Evolutionary conservation across 768 basidiomycete species (phyloP), one percentile per base, ranked within the genome.

Genomic region (Chalciporus piperatus): DNA sequence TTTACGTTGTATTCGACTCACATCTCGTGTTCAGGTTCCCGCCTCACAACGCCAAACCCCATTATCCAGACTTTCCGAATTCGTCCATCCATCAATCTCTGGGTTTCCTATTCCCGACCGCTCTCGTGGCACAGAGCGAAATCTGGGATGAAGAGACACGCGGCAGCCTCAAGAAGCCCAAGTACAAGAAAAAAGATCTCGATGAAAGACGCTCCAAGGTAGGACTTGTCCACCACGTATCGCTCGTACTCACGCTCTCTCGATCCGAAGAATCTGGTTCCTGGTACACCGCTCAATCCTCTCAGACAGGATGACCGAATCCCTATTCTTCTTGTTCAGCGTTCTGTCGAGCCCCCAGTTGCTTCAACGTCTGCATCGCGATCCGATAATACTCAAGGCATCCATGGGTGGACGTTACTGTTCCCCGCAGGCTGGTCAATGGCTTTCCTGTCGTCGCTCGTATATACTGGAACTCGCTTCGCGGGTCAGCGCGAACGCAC

Each of bases 351-450:
- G 54, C 59, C 49, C 1, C 30, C 68, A 3, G 47, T 61, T 13
- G 43, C 62, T 50, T 23, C 53, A 1, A 4, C 17, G 14, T 52
- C 51, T 37, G 52, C 60, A 14, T 59, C 64, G 8, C 54, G 52
- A 33, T 60, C 67, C 14, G 66, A 69, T 39, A 50, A 43, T 2
- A 66, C 61, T 10, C 72, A 75, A 56, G 72, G 77, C 1, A 72
- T 92, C 27, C 84, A 93, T 59, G 94, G 95, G 35, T 97, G 91
- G 87, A 92, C 85, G 8, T 72, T 99, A 9, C 74, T 97, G 41
- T 66, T 96, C 28, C 96, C 96, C 3, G 75, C 82, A 1, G 93
- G 92, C 12, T 98, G 94, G 93, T 79, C 81, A 0, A 96, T 93
- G 86, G 77, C 94, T 1, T 92, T 98, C 71, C 83, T 90, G 55